Evolutionary conservation across 1,284 basidiomycete species (phyloP), one percentile per base, ranked within the genome.

Genomic region (Cryptococcus sp.): DNA sequence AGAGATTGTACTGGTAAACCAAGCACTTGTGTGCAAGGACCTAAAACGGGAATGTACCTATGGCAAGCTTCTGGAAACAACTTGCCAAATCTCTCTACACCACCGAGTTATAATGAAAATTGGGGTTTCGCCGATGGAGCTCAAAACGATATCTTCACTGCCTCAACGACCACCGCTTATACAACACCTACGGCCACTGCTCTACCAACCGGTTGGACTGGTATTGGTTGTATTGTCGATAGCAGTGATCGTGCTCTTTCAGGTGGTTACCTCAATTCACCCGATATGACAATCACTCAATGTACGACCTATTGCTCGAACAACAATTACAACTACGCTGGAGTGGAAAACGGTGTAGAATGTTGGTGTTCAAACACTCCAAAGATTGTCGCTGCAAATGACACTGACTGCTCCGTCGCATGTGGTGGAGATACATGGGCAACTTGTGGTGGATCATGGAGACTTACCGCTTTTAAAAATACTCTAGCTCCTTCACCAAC

Each of bases 21-120:
- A n/a, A 43, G 46, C 30, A 59, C 53, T 4, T 77, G 75, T 51
- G 62, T 74, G 46, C 62, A 62, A 43, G 69, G 68, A 4, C 62
- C 71, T 44, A 70, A 67, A 47, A 56, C 49, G 8, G 66, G 61
- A 10, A 67, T 67, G 62, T 66, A 67, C 55, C 23, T 64, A 2
- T 67, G 61, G 57, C 65, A 67, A 59, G 59, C 49, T 2, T 58
- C 58, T 58, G 65, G 65, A 2, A 77, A 84, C 66, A 84, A 86
- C 67, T 84, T 86, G 60, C 84, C 69, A 56, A 60, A 55, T 44
- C 54, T 59, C 32, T 52, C 45, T 45, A 55, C 54, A 32, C 64
- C 64, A 3, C 68, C 65, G 3, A 63, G 53, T 50, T 70, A 70
- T 56, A 63, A 62, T 23, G 43, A 49, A 33, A 51, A 56, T 10